Evolutionary conservation across 257 asterid species (phyloP), one percentile per base, ranked within the genome.

Genomic region (Jacaranda mimosifolia): DNA sequence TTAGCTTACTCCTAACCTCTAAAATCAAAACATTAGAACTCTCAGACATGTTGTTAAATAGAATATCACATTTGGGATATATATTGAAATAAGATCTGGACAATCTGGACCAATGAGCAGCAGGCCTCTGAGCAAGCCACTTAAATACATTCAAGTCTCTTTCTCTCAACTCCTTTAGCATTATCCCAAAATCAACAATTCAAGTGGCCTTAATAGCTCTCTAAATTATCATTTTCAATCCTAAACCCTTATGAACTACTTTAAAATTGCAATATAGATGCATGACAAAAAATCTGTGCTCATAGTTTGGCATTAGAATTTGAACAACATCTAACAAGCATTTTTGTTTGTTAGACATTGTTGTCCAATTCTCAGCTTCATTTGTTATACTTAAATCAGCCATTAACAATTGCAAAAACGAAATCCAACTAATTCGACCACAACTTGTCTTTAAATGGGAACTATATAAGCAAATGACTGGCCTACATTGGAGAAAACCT

Each of bases 231-330:
- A 17, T 11, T 35, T 49, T 49, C 10, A 26, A 40, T 48, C 63
- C 5, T 2, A 69, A 7, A 1, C 74, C 63, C 26, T 69, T 69
- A 21, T 69, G 74, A 15, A 10, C 10, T 3, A 13, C 11, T 46
- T 69, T 69, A 6, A 69, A 69, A 6, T 49, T 17, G 4, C 46
- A 1, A 69, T 69, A 69, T 6, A 69, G 26, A 13, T 69, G 48
- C 42, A 48, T 35, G 19, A 69, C 74, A 49, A 62, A 69, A 69
- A 48, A 51, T n/a, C 63, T 69, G 26, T 69, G 74, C 74, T 69
- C 63, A 48, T 1, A 15, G 14, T 18, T 40, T 6, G 19, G 62
- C 17, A 69, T 12, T 26, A 26, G 32, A 1, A 26, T 26, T 26
- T 26, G 32, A 26, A 26, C 32, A 26, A 26, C 32, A 26, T 2